phyloP scores from a whole-genome alignment of 2,329 filamentous ascomycete genomes.

The Lachnellula arida region DNA sequence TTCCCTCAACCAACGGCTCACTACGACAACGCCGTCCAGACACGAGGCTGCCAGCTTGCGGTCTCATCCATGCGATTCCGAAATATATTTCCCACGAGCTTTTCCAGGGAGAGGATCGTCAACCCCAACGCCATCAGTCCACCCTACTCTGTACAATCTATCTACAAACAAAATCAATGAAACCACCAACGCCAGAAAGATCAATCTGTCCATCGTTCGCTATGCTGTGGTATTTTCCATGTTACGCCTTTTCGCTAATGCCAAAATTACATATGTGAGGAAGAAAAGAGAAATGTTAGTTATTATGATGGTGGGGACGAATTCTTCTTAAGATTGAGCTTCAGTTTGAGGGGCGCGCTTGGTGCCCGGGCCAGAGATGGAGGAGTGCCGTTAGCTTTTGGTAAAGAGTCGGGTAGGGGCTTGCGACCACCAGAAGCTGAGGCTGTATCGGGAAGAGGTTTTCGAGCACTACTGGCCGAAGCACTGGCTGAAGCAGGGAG shows the following conservation, averaged over 20 bases:
- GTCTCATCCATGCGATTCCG: too few species aligned
- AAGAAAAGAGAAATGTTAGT: not conserved
- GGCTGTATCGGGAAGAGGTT: slow-evolving; percentile 1
- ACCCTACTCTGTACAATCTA: not conserved
- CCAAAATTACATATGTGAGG: slow-evolving; percentile 7
- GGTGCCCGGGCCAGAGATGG: not conserved
- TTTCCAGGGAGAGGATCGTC: too few species aligned
- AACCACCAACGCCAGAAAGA: not conserved
- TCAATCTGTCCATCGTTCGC: not conserved
- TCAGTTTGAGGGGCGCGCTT: slow-evolving; percentile 6
- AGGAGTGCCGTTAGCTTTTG: not conserved
- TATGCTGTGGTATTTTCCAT: slow-evolving; percentile 2
- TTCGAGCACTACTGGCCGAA: not conserved
- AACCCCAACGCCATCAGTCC: too few species aligned
- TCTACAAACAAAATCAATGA: not conserved
- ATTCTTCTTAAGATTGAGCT: slow-evolving; percentile 11
- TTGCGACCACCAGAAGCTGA: slow-evolving; percentile 1
- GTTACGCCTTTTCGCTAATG: slow-evolving; percentile 27
- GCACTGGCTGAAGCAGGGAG: slow-evolving; percentile 10
- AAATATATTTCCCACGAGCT: too few species aligned
- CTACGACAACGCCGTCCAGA: too few species aligned
- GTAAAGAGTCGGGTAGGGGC: not conserved
- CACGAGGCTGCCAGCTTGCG: too few species aligned
- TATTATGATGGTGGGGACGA: not conserved
- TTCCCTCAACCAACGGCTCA: too few species aligned